Conservation (phyloP, 208 protist species). For the Trypanosoma cruzi region DNA sequence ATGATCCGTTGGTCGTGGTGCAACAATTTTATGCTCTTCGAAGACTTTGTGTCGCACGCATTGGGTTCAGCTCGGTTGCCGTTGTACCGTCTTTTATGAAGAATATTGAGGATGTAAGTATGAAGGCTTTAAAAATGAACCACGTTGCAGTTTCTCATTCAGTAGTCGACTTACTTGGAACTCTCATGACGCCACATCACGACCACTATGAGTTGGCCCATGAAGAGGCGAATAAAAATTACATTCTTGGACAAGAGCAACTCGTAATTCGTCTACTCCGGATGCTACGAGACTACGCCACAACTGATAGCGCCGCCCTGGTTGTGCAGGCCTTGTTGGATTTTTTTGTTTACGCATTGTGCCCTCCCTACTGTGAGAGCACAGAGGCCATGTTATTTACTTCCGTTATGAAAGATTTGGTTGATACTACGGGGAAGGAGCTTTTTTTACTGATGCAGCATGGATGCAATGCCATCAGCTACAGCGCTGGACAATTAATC, state of each 20-base stretch:
- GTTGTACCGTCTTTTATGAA: slow-evolving; percentile 65
- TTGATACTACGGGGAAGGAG: slow-evolving; percentile 62
- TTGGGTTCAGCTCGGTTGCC: slow-evolving; percentile 89
- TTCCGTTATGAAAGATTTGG: slow-evolving; percentile 62
- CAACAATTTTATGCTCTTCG: slow-evolving; percentile 84
- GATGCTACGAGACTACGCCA: slow-evolving; percentile 71
- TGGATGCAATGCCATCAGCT: slow-evolving; percentile 80
- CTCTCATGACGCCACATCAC: slow-evolving; percentile 94
- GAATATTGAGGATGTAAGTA: slow-evolving; percentile 45
- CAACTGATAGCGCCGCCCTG: slow-evolving; percentile 74
- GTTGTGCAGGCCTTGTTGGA: slow-evolving; percentile 82
- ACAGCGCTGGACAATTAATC: slow-evolving; percentile 89
- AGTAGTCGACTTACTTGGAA: slow-evolving; percentile 88
- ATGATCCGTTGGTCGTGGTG: slow-evolving; percentile 37
- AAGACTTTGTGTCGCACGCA: slow-evolving; percentile 80
- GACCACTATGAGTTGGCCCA: slow-evolving; percentile 91
- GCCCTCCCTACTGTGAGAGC: slow-evolving; percentile 89
- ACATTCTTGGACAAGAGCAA: slow-evolving; percentile 64
- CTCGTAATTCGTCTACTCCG: slow-evolving; percentile 77
- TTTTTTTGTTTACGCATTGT: slow-evolving; percentile 92
- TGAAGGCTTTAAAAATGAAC: slow-evolving; percentile 70
- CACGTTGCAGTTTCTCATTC: slow-evolving; percentile 71
- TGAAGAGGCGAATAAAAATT: slow-evolving; percentile 90
- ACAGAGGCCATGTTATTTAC: slow-evolving; percentile 79
- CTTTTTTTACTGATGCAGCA: slow-evolving; percentile 82